Conservation (phyloP, 129 eudicot species). For the Daucus carota region DNA sequence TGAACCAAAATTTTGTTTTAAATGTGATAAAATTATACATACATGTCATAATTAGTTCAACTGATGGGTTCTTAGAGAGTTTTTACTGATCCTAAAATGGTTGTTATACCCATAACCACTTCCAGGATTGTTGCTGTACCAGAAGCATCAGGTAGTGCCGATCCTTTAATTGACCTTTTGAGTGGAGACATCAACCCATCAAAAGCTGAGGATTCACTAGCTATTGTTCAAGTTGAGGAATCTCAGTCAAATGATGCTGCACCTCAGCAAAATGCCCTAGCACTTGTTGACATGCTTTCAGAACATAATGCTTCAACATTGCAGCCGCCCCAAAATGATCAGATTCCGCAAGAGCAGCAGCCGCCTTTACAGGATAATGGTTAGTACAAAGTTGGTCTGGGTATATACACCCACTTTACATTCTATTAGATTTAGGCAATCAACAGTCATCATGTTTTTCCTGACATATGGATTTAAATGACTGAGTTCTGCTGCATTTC, state of each 20-base stretch:
- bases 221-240: constrained; percentile 67
- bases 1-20: not conserved
- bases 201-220: constrained; percentile 42
- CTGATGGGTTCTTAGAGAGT: not conserved
- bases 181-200: constrained; percentile 76
- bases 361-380: constrained; percentile 57
- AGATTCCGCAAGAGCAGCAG: constrained; percentile 46
- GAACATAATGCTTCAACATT: constrained; percentile 25
- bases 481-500: not conserved
- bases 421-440: not conserved
- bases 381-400: constrained; percentile 16
- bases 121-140: constrained; percentile 29
- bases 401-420: not conserved
- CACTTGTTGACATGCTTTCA: constrained; percentile 64
- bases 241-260: constrained; percentile 54
- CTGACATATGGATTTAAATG: not conserved
- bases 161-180: constrained; percentile 63
- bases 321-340: constrained; percentile 46
- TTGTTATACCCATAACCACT: constrained; percentile 36
- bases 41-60: not conserved
- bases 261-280: constrained; percentile 60
- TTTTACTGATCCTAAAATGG: not conserved
- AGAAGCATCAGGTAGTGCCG: constrained; percentile 29
- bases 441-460: not conserved
- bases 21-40: not conserved